Base-by-base conservation (phyloP, 2,329 filamentous ascomycete genomes). In the Colletotrichum brevisporum region DNA sequence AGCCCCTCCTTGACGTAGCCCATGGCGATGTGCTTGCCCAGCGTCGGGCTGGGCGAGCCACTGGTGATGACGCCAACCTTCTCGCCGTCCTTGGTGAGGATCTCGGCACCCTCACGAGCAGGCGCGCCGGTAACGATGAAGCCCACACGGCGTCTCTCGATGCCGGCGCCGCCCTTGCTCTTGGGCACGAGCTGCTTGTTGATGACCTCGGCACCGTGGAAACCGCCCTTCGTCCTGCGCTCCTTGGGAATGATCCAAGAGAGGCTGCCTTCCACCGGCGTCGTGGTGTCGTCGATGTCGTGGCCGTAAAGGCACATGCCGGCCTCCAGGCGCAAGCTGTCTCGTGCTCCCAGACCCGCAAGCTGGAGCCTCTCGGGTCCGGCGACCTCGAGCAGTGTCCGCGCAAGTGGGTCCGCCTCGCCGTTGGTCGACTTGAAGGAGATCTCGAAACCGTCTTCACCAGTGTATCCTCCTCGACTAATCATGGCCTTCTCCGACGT, bases 251-350 rank as follows among this genome's bases (percentile, higher is more conserved):
- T 91, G 76, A 98, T 89, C 95, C 96, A 99, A 73, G 79, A 77
- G 39, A 90, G 84, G 15, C 80, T 84, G 39, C 81, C 88, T 80
- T 90, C 88, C 71, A 87, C 86, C 16, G 88, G 88, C 16, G 88
- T 89, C 18, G 86, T 89, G n/a, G 81, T 80, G 78, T 97, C 95
- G 78, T 97, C 91, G 45, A 99, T 88, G 80, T 99, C 96, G 82
- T 98, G 94, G n/a, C 96, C 96, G 83, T 99, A 99, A n/a, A 99
- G 88, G 81, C 96, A 99, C 95, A 99, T 97, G 70, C 96, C 96
- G 0, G 96, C 96, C 83, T 99, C 96, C 36, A 99, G 90, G 54
- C 96, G 91, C 69, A 99, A 89, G 71, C 92, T 97, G 81, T 99
- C 96, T 72, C 96, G 90, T 2, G 96, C 94, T 10, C 95, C 96